Evolutionary conservation across 768 basidiomycete species (phyloP), one percentile per base, ranked within the genome.

Genomic region (Xanthoconium stramineum): DNA sequence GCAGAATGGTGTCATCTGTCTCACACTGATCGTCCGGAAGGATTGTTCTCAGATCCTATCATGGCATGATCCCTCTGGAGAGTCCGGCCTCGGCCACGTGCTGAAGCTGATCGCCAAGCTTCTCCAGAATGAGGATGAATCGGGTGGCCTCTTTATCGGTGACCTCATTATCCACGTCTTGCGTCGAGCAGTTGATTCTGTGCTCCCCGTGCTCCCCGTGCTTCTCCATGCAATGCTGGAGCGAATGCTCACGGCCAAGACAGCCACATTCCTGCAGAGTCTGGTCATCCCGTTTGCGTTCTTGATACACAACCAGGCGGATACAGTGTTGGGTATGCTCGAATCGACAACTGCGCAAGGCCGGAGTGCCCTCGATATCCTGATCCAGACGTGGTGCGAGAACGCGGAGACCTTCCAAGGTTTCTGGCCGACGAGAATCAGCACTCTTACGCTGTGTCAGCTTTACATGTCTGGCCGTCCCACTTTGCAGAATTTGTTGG

Each of bases 331-430:
- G 17, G 75, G 79, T 13, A 78, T 97, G 30, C 77, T 98, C 20
- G 91, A 95, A 62, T 75, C 81, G 12, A 85, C 83, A 59, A 75
- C 72, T 13, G 76, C 86, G 11, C 75, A 82, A 44, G 84, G 80
- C 20, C 80, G 83, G 30, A 79, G 80, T 0, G 91, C 83, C 0
- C 79, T 98, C n/a, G 86, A 94, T 57, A 81, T 98, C 46, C 78
- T 99, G n/a, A 80, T 98, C 29, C 83, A 87, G 53, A 86, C 90
- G 0, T 98, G 95, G 96, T 91, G 90, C 65, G 96, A 99, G 69
- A 95, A 94, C 64, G 87, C 88, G 13, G 90, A 93, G 71, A 92
- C 88, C 6, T 91, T 98, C 80, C 92, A 94, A 66, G 95, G 97
- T 32, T 93, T 88, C 71, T 98, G 96, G 95, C 86, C 92, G 11